Percentiles rank a stretch among this genome's conserved stretches.
phyloP scores from a whole-genome alignment of 345 rosid genomes.

The Gossypium sturtianum region DNA sequence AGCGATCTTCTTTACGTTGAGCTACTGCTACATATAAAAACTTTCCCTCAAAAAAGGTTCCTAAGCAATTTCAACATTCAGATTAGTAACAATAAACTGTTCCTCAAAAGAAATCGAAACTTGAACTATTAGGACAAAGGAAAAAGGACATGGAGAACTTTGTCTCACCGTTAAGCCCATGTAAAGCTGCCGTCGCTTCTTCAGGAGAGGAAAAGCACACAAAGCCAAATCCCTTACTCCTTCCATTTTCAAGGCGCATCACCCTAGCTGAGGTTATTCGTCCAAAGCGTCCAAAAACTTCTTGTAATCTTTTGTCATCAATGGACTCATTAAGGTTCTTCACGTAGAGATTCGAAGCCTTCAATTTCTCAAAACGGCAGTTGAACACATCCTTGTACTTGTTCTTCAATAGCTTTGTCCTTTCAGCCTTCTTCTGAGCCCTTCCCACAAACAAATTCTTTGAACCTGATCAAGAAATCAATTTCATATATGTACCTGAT shows the following conservation, averaged over 20 bases:
- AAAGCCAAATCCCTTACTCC: constrained; percentile 68
- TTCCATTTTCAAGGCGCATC: constrained; percentile 43
- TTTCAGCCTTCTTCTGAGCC: constrained; percentile 59
- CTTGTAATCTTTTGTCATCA: constrained; percentile 40
- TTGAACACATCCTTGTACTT: constrained; percentile 23
- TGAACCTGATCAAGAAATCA: constrained; percentile 30
- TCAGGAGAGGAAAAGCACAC: constrained; percentile 58
- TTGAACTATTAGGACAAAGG: not conserved
- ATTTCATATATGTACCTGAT: not conserved
- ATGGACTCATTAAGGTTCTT: constrained; percentile 43
- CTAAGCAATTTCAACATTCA: constrained; percentile 25
- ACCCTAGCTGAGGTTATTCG: constrained; percentile 50
- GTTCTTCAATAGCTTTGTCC: constrained; percentile 39
- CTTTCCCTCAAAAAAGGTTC: constrained; percentile 35
- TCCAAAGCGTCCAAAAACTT: constrained; percentile 47
- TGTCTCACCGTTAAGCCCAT: constrained; percentile 42
- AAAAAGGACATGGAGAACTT: constrained; percentile 3
- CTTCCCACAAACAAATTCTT: constrained; percentile 52
- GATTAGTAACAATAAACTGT: not conserved
- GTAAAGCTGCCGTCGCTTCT: constrained; percentile 55
- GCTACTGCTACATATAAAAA: constrained; percentile 55
- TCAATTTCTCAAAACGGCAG: constrained; percentile 16
- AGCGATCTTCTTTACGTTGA: constrained; percentile 44
- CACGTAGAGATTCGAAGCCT: constrained; percentile 55
- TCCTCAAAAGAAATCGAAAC: not conserved